A percentile compares a stretch with the other conserved stretches of the same genome.
Evolutionary conservation across 2,329 filamentous ascomycete species (phyloP).

Genomic region (Alternaria sp.): DNA sequence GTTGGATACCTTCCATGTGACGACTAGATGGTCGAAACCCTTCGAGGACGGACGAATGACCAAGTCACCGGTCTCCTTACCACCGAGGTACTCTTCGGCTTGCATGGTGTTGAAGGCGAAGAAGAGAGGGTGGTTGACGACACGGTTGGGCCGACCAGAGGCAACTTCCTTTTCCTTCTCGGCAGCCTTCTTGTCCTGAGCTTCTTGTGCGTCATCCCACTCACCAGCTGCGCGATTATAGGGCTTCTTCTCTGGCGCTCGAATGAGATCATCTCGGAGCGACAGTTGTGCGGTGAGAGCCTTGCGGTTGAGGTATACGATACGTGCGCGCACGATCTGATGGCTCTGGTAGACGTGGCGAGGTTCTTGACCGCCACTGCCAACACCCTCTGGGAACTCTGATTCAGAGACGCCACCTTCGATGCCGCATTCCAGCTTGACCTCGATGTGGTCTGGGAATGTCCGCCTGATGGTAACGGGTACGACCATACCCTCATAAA

Average conservation of each 20-base stretch:
- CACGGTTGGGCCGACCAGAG: slow-evolving; percentile 84
- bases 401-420: slow-evolving; percentile 85
- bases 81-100: slow-evolving; percentile 90
- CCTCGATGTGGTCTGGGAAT: slow-evolving; percentile 91
- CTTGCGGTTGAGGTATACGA: slow-evolving; percentile 86
- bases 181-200: slow-evolving; percentile 76
- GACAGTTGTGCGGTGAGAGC: slow-evolving; percentile 84
- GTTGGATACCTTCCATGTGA: slow-evolving; percentile 98
- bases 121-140: slow-evolving; percentile 98
- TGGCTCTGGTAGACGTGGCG: slow-evolving; percentile 74
- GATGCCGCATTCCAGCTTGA: slow-evolving; percentile 90
- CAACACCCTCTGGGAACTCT: slow-evolving; percentile 76
- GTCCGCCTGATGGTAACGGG: slow-evolving; percentile 87
- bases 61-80: slow-evolving; percentile 83
- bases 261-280: slow-evolving; percentile 80
- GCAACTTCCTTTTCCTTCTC: slow-evolving; percentile 84
- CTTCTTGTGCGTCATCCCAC: slow-evolving; percentile 87
- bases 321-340: slow-evolving; percentile 87
- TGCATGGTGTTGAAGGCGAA: slow-evolving; percentile 89
- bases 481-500: slow-evolving; percentile 90
- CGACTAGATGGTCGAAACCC: slow-evolving; percentile 90
- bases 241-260: slow-evolving; percentile 56
- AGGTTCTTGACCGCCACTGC: slow-evolving; percentile 53
- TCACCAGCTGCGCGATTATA: slow-evolving; percentile 76
- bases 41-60: slow-evolving; percentile 96